These are phyloP conservation scores for Paramecium primaurelia DNA, from an alignment of 73 alveolate species.

Conservation along the genomic window DNA sequence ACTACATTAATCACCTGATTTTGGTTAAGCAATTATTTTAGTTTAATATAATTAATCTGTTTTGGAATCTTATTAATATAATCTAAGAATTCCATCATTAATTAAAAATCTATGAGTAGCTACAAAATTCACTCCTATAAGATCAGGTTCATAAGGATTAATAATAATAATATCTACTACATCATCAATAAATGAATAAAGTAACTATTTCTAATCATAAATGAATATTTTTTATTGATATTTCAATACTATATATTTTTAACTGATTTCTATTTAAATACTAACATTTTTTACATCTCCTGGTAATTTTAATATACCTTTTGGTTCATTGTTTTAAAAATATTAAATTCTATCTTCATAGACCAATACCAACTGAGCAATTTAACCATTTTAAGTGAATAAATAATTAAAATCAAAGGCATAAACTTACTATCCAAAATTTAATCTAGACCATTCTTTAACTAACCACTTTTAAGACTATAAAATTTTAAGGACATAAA, in stretches of 20 bases:
- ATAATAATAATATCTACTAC: neutral
- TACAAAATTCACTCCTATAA: neutral
- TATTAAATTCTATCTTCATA: constrained; percentile 8
- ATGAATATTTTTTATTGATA: neutral
- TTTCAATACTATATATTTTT: neutral
- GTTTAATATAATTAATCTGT: neutral
- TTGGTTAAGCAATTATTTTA: neutral
- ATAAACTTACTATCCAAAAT: neutral
- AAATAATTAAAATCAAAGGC: constrained; percentile 6
- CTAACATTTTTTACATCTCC: neutral
- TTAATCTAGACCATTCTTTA: neutral
- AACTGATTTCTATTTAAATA: neutral
- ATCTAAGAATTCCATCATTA: constrained; percentile 11
- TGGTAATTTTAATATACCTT: neutral
- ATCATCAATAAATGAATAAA: neutral
- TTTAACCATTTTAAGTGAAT: neutral
- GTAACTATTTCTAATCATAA: neutral
- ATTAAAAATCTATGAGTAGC: neutral
- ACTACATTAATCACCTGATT: neutral
- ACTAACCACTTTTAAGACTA: neutral
- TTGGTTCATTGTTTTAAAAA: neutral
- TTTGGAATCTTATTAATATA: neutral
- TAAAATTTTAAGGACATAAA: neutral
- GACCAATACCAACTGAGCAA: neutral
- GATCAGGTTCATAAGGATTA: constrained; percentile 36